Evolutionary conservation across 73 alveolate genomes (phyloP).

Genomic region (Effrenium voratum): DNA sequence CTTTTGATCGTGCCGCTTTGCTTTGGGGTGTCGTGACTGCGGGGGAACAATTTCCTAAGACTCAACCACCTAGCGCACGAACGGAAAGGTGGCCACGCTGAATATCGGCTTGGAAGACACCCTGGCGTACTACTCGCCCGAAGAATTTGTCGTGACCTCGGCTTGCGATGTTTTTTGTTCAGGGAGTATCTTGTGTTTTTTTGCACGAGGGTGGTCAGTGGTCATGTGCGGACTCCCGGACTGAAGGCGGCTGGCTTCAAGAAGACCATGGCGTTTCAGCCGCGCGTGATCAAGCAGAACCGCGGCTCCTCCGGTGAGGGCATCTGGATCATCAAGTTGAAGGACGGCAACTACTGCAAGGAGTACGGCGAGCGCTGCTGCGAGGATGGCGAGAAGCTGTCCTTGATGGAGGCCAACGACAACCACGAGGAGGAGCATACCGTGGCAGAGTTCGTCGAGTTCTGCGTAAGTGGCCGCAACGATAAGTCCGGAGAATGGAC

Average conservation of each 20-base stretch:
- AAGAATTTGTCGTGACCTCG: too few relatives aligned
- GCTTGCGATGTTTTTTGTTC: too few relatives aligned
- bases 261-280: not conserved
- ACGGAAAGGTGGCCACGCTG: not conserved
- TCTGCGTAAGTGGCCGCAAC: conserved; percentile 73
- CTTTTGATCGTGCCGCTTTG: too few relatives aligned
- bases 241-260: too few relatives aligned
- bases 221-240: too few relatives aligned
- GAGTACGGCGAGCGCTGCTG: conserved; percentile 23
- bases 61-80: too few relatives aligned
- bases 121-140: too few relatives aligned
- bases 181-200: too few relatives aligned
- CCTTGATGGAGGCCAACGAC: conserved; percentile 60
- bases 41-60: too few relatives aligned
- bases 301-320: not conserved
- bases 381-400: conserved; percentile 75
- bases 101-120: conserved; percentile 13
- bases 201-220: too few relatives aligned
- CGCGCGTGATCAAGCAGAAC: not conserved
- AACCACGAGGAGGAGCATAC: conserved; percentile 72
- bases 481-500: conserved; percentile 63
- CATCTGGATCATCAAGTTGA: not conserved
- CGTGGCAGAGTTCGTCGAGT: conserved; percentile 66
- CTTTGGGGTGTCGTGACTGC: too few relatives aligned
- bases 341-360: not conserved